phyloP scores from a whole-genome alignment of 2,329 filamentous ascomycete species.

The Fusarium buharicum region DNA sequence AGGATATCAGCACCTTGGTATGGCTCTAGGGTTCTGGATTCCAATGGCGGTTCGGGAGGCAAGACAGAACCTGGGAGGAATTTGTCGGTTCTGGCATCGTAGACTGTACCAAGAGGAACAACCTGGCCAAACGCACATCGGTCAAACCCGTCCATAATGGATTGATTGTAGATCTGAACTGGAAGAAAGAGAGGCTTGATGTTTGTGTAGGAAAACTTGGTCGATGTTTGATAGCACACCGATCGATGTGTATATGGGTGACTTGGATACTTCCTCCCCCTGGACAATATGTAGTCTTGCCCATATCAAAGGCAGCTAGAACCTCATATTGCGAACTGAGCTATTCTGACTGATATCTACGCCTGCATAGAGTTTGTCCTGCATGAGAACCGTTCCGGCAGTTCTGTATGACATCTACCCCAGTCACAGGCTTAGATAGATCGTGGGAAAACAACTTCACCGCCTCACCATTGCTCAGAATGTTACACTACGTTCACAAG shows the following conservation, averaged over 20 bases:
- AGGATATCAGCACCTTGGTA: too few relatives aligned
- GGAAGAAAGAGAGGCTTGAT: too few relatives aligned
- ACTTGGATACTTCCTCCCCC: too few relatives aligned
- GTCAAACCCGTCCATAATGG: constrained; percentile 2
- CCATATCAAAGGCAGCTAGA: not conserved
- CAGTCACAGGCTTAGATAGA: not conserved
- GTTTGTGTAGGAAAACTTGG: too few relatives aligned
- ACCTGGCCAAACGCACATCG: constrained; percentile 15
- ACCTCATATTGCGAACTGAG: accelerated
- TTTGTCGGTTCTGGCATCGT: constrained; percentile 22
- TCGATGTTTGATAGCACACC: too few relatives aligned
- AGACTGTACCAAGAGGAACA: constrained; percentile 27
- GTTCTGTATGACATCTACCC: not conserved
- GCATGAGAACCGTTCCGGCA: too few relatives aligned
- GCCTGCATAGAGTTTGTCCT: not conserved
- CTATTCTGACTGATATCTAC: not conserved
- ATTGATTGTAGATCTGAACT: not conserved
- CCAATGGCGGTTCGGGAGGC: too few relatives aligned
- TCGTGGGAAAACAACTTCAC: not conserved
- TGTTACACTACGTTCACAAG: not conserved
- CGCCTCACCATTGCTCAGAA: not conserved
- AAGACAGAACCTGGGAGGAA: constrained; percentile 24
- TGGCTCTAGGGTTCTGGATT: too few relatives aligned
- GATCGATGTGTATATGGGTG: too few relatives aligned
- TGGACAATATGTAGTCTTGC: too few relatives aligned